phyloP scores from a whole-genome alignment of 768 basidiomycete species.

The Termitomyces sp. region DNA sequence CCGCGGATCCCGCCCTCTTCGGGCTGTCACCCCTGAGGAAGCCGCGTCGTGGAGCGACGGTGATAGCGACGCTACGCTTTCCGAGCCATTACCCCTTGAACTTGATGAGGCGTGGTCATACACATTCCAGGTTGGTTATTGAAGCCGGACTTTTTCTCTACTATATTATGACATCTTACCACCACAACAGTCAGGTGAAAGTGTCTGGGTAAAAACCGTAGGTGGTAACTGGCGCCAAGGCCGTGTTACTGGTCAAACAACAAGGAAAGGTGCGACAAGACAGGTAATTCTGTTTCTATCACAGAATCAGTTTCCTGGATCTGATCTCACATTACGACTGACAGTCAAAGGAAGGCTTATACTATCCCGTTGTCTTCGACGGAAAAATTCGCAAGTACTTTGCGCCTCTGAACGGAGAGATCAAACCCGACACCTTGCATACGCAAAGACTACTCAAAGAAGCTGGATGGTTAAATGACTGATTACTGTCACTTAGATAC shows the following conservation, averaged over 20 bases:
- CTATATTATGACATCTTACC: background rate
- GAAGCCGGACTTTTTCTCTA: background rate
- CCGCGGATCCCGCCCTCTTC: conserved; percentile 14
- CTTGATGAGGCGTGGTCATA: conserved; percentile 49
- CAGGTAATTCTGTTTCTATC: conserved; percentile 27
- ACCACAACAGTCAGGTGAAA: conserved; percentile 23
- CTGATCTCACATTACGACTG: background rate
- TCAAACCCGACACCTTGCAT: conserved; percentile 51
- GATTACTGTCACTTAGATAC: background rate
- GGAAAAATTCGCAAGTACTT: conserved; percentile 51
- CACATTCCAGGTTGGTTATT: conserved; percentile 39
- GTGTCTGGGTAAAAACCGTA: conserved; percentile 46
- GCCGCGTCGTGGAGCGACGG: conserved; percentile 28
- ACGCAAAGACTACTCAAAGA: conserved; percentile 41
- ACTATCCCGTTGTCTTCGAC: conserved; percentile 48
- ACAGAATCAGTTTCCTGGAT: background rate
- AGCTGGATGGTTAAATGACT: conserved; percentile 38
- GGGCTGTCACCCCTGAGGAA: conserved; percentile 28
- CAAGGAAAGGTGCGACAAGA: conserved; percentile 39
- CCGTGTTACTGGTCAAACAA: conserved; percentile 37
- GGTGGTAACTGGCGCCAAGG: conserved; percentile 49
- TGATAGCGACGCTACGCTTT: conserved; percentile 25
- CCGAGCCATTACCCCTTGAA: conserved; percentile 27
- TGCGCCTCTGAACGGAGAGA: conserved; percentile 59
- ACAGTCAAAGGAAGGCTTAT: conserved; percentile 41